phyloP scores from a whole-genome alignment of 2,329 filamentous ascomycete species.

The Fusarium subglutinans region DNA sequence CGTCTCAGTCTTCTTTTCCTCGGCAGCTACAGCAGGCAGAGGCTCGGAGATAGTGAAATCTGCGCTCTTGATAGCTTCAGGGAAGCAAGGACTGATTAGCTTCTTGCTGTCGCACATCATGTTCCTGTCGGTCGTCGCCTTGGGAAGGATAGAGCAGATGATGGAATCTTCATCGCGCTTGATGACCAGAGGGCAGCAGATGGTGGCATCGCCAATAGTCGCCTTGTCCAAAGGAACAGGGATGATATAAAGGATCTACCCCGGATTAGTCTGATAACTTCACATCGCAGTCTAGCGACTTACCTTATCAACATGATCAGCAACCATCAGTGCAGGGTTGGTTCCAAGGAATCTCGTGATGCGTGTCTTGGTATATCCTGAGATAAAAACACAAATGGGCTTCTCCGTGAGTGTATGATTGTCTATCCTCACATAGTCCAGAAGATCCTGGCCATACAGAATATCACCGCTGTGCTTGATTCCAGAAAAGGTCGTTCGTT shows the following conservation, averaged over 20 bases:
- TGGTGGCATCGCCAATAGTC: background rate
- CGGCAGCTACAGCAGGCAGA: accelerated
- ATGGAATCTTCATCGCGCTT: background rate
- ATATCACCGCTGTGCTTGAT: conserved; percentile 10
- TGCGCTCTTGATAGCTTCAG: conserved; percentile 1
- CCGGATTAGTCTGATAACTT: background rate
- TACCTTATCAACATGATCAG: conserved; percentile 8
- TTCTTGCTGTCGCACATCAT: background rate
- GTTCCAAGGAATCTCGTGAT: background rate
- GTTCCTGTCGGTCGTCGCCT: background rate
- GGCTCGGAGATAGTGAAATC: background rate
- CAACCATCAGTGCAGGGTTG: background rate
- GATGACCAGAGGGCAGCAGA: conserved; percentile 13
- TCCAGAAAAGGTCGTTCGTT: background rate
- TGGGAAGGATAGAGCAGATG: conserved; percentile 3
- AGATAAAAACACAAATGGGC: conserved; percentile 9
- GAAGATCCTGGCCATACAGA: background rate
- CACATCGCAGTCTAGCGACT: accelerated
- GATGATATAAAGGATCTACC: background rate
- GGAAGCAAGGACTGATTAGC: background rate
- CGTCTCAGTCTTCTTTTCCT: accelerated
- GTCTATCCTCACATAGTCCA: conserved; percentile 1
- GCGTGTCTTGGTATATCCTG: background rate
- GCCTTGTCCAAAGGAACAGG: conserved; percentile 15
- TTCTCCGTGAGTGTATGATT: background rate